Conservation (phyloP, 306 rosid species). For the Pterocarpus santalinus region DNA sequence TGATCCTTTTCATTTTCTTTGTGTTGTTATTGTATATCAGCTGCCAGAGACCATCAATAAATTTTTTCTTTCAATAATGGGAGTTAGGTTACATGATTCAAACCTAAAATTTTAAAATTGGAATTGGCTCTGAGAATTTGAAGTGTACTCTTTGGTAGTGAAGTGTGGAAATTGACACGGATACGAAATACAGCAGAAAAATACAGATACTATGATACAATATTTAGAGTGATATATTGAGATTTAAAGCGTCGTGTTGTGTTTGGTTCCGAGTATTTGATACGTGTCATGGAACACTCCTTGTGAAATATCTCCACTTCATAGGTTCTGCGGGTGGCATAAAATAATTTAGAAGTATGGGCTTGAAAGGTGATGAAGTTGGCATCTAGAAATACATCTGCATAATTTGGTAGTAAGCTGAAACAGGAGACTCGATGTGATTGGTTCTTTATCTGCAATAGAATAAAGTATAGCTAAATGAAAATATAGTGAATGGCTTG, state of each 20-base stretch:
- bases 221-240: not conserved
- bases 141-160: not conserved
- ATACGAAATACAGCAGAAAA: not conserved
- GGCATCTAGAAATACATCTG: constrained; percentile 23
- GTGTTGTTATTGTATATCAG: constrained; percentile 18
- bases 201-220: not conserved
- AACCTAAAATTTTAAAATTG: constrained; percentile 6
- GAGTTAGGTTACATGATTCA: constrained; percentile 8
- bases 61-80: not conserved
- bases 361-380: constrained; percentile 8
- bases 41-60: not conserved
- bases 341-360: constrained; percentile 10
- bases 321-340: not conserved
- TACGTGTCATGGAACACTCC: not conserved
- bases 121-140: not conserved
- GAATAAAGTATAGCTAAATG: not conserved
- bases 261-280: constrained; percentile 24
- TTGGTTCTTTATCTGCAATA: constrained; percentile 38
- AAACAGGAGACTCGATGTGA: constrained; percentile 30
- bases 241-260: not conserved
- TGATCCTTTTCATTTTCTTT: constrained; percentile 34
- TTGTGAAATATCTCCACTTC: not conserved
- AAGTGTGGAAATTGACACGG: constrained; percentile 7
- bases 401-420: not conserved
- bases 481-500: constrained; percentile 28